Evolutionary conservation across 495 filamentous ascomycete species (phyloP).

Genomic region (Aspergillus homomorphus): DNA sequence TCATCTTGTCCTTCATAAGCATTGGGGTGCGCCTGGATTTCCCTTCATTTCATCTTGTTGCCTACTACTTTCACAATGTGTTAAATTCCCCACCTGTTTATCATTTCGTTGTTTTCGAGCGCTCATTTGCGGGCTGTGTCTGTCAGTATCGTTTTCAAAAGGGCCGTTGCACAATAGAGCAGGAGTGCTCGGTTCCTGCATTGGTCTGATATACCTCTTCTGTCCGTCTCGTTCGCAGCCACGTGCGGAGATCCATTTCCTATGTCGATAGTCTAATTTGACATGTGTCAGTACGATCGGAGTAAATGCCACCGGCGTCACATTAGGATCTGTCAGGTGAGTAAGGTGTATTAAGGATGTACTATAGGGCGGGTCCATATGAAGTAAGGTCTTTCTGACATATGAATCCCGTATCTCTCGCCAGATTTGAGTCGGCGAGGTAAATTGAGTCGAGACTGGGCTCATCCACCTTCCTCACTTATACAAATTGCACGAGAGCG

Average conservation of each 20-base stretch:
- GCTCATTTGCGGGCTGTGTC: neutral
- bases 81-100: slow-evolving; percentile 23
- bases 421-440: too few species aligned
- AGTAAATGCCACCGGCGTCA: neutral
- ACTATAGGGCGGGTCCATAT: too few species aligned
- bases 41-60: slow-evolving; percentile 20
- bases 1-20: slow-evolving; percentile 23
- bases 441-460: too few species aligned
- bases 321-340: too few species aligned
- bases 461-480: too few species aligned
- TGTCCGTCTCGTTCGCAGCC: neutral
- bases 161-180: neutral
- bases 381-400: too few species aligned
- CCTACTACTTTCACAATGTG: slow-evolving; percentile 23
- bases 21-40: slow-evolving; percentile 30
- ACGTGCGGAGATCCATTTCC: neutral
- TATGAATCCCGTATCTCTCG: too few species aligned
- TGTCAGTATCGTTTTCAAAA: neutral
- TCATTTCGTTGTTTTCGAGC: slow-evolving; percentile 9
- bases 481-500: too few species aligned
- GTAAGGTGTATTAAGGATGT: too few species aligned
- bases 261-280: slow-evolving; percentile 1
- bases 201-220: neutral
- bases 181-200: slow-evolving; percentile 1
- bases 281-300: neutral